Percentiles rank a stretch among this genome's conserved stretches.
Conservation (phyloP, 164 flowering plant genomes). For the Malania oleifera region DNA sequence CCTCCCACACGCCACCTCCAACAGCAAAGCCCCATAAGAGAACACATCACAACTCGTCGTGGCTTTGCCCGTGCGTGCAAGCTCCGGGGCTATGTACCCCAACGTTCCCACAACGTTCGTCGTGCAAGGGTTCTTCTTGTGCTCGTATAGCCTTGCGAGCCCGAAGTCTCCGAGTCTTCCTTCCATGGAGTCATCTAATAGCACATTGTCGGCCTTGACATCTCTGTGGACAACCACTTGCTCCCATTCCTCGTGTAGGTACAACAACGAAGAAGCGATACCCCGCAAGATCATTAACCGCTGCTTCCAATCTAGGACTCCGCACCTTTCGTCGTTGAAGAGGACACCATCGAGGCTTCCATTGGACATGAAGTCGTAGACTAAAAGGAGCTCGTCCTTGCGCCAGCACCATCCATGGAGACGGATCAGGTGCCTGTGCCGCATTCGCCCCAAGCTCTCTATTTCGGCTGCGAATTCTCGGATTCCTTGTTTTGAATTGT, state of each 20-base stretch:
- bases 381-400: slow-evolving; percentile 13
- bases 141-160: background rate
- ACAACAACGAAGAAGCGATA: slow-evolving; percentile 22
- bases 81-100: slow-evolving; percentile 3
- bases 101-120: background rate
- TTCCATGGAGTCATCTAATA: background rate
- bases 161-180: background rate
- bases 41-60: slow-evolving; percentile 15
- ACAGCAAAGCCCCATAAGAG: slow-evolving; percentile 18
- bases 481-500: too few species aligned
- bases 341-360: slow-evolving; percentile 16
- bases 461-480: too few species aligned
- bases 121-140: background rate
- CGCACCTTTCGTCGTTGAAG: background rate
- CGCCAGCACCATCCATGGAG: too few species aligned
- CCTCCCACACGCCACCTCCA: slow-evolving; percentile 27
- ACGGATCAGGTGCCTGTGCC: too few species aligned
- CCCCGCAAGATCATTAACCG: slow-evolving; percentile 24
- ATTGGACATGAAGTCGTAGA: slow-evolving; percentile 8
- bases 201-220: background rate
- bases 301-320: slow-evolving; percentile 20
- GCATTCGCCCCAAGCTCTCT: too few species aligned
- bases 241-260: slow-evolving; percentile 28
- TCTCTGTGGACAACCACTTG: slow-evolving; percentile 5
- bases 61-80: slow-evolving; percentile 18